Evolutionary conservation across 805 yeast species (phyloP).

Genomic region (Ogataea trehalophila): DNA sequence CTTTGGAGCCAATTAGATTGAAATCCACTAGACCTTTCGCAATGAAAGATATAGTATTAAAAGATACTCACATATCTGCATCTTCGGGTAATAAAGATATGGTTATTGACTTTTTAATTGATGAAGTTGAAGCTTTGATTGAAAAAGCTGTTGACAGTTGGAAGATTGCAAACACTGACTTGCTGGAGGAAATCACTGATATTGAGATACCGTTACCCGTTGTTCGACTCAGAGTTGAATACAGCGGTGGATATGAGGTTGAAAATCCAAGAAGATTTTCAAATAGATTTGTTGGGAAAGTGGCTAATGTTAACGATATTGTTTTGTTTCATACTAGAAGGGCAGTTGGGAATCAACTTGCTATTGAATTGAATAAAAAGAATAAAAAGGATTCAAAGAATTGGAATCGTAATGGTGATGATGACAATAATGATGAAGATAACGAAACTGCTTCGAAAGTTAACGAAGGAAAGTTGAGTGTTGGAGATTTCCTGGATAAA

Average conservation of each 20-base stretch:
- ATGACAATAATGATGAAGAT: constrained; percentile 30
- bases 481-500: constrained; percentile 54
- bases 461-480: constrained; percentile 15
- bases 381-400: neutral
- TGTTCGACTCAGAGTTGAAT: constrained; percentile 78
- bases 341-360: constrained; percentile 11
- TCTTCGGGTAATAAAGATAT: constrained; percentile 56
- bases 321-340: constrained; percentile 58
- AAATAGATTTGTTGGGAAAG: constrained; percentile 81
- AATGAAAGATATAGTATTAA: constrained; percentile 59
- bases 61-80: constrained; percentile 51
- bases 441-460: constrained; percentile 12
- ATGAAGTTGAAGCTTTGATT: constrained; percentile 65
- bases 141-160: constrained; percentile 50
- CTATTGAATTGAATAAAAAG: constrained; percentile 10
- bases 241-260: constrained; percentile 84
- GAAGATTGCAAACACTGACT: constrained; percentile 27
- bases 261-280: constrained; percentile 89
- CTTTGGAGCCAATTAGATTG: constrained; percentile 56
- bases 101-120: constrained; percentile 54
- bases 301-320: constrained; percentile 88
- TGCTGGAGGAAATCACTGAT: constrained; percentile 28
- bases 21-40: constrained; percentile 78
- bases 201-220: constrained; percentile 69
- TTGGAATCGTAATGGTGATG: constrained; percentile 19